Percentiles rank a stretch among this genome's conserved stretches.
Conservation (phyloP, 1,139 yeast genomes). For the Zygotorulaspora mrakii region DNA sequence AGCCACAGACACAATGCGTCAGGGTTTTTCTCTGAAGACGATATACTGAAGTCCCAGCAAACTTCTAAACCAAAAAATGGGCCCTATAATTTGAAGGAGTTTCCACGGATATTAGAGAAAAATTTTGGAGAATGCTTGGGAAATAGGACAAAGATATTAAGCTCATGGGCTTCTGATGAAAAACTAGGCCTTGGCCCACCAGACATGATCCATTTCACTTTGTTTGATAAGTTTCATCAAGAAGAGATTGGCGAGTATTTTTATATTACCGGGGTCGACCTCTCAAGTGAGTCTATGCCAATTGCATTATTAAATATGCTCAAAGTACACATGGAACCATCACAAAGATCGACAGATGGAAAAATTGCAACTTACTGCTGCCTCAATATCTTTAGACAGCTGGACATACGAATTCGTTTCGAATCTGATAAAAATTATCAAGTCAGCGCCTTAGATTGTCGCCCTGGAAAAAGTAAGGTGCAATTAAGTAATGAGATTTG, state of each 20-base stretch:
- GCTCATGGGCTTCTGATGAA: conserved; percentile 19
- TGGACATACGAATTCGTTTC: conserved; percentile 69
- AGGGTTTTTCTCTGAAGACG: conserved; percentile 17
- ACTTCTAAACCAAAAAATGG: conserved; percentile 4
- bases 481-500: conserved; percentile 47
- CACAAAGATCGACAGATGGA: conserved; percentile 16
- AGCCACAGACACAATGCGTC: conserved; percentile 11
- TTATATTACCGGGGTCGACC: conserved; percentile 56
- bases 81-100: conserved; percentile 20
- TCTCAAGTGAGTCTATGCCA: conserved; percentile 56
- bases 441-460: conserved; percentile 38
- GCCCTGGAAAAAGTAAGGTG: conserved; percentile 23
- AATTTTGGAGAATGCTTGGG: conserved; percentile 33
- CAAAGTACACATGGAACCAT: conserved; percentile 42
- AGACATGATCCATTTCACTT: conserved; percentile 72
- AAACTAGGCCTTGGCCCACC: conserved; percentile 68
- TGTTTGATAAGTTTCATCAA: conserved; percentile 39
- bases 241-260: conserved; percentile 45
- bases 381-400: conserved; percentile 60
- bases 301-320: conserved; percentile 75
- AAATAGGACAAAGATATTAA: conserved; percentile 22
- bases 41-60: conserved; percentile 10
- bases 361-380: conserved; percentile 58
- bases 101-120: conserved; percentile 30
- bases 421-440: conserved; percentile 51